Percentiles rank a stretch among this genome's conserved stretches.
These are phyloP conservation scores for Cytospora piceicola DNA, from an alignment of 2,329 filamentous ascomycete species.

Conservation along the genomic window DNA sequence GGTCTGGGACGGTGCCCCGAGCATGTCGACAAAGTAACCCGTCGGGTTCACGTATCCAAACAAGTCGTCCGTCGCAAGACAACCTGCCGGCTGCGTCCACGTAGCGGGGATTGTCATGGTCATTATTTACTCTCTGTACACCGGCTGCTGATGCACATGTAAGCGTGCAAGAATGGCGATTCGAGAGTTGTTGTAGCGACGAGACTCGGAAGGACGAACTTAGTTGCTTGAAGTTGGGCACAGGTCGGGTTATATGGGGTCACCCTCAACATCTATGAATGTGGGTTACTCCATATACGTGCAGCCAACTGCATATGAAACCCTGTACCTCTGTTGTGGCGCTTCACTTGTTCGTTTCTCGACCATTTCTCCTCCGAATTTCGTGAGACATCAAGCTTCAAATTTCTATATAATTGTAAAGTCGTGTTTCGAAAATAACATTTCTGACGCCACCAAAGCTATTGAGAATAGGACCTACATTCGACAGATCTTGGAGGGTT, in stretches of 20 bases:
- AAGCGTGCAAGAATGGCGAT: background rate
- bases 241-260: background rate
- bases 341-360: background rate
- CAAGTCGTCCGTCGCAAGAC: background rate
- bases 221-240: background rate
- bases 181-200: background rate
- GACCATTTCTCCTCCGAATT: background rate
- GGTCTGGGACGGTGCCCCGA: background rate
- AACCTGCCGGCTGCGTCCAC: background rate
- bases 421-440: background rate
- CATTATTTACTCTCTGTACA: background rate
- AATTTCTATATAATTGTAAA: background rate
- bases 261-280: background rate
- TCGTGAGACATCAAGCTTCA: background rate
- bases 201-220: background rate
- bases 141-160: background rate
- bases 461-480: background rate
- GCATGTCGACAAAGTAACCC: background rate
- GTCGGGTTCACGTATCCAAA: background rate
- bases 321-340: no score
- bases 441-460: background rate
- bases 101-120: background rate
- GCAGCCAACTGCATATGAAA: background rate
- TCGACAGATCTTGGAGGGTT: background rate
- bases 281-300: background rate